A percentile compares a stretch with the other conserved stretches of the same genome.
These are phyloP conservation scores for Leishmania major DNA, from an alignment of 208 protist species.

Conservation along the genomic window DNA sequence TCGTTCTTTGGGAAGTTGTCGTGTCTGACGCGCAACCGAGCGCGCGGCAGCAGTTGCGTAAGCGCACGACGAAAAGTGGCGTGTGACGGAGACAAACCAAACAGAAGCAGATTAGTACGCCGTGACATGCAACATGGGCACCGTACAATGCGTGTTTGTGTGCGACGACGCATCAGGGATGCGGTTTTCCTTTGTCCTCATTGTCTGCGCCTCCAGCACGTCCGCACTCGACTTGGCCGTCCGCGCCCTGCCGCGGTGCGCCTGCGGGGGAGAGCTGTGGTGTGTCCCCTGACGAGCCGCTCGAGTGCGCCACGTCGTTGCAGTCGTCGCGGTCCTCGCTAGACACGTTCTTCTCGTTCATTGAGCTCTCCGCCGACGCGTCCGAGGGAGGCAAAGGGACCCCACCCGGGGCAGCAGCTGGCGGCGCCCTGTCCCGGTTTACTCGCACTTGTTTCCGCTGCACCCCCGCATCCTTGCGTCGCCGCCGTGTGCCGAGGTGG, in stretches of 20 bases:
- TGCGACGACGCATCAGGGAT: not conserved
- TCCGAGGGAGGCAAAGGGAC: not conserved
- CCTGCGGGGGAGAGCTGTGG: not conserved
- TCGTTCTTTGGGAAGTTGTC: not conserved
- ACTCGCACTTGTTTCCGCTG: conserved; percentile 51
- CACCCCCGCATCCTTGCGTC: conserved; percentile 51
- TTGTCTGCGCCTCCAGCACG: not conserved
- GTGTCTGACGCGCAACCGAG: no score
- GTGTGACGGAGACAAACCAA: conserved; percentile 8
- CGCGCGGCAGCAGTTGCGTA: not conserved
- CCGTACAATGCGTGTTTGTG: conserved; percentile 6
- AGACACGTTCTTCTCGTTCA: not conserved
- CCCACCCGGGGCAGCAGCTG: not conserved
- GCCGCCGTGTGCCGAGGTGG: conserved; percentile 69
- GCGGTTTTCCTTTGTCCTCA: not conserved
- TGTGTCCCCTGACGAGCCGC: not conserved
- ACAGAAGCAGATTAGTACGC: conserved; percentile 2
- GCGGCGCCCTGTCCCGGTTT: conserved; percentile 43
- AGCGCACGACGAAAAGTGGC: no score
- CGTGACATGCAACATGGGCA: not conserved
- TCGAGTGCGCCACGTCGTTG: not conserved
- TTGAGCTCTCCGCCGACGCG: not conserved
- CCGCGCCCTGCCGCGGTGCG: not conserved
- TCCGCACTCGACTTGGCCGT: not conserved
- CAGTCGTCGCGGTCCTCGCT: not conserved